phyloP scores from a whole-genome alignment of 78 protist species.

The Isochrysis galbana region DNA sequence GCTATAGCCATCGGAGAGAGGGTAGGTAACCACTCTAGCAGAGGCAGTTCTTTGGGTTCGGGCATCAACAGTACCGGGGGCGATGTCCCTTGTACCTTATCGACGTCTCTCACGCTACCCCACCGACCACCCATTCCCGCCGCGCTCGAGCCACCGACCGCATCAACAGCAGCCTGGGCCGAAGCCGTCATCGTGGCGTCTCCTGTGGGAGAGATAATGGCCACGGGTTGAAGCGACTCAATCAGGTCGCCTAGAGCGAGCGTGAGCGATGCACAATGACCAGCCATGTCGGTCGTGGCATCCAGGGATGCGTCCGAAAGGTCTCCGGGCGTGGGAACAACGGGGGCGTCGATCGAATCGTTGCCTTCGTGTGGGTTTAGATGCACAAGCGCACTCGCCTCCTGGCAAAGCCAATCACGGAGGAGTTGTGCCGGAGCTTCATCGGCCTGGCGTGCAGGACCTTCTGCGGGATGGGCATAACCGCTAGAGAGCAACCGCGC shows the following conservation, averaged over 20 bases:
- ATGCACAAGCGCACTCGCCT: background rate
- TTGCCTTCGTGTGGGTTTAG: background rate
- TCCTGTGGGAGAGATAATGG: background rate
- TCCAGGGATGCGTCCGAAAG: too few species aligned
- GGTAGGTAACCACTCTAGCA: background rate
- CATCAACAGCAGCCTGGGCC: background rate
- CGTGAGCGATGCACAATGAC: background rate
- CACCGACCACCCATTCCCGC: background rate
- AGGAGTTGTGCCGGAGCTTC: background rate
- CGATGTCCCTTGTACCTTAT: too few species aligned
- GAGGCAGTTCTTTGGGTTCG: background rate
- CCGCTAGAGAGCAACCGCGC: too few species aligned
- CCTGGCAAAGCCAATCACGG: too few species aligned
- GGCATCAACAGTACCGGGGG: background rate
- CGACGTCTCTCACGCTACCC: background rate
- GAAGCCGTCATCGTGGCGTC: background rate
- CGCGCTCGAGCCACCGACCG: background rate
- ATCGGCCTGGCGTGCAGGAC: background rate
- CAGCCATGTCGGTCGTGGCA: too few species aligned
- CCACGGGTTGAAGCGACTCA: background rate
- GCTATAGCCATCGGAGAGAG: background rate
- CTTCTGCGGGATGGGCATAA: background rate
- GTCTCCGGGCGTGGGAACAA: background rate
- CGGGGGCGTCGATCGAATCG: background rate
- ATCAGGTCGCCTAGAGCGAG: background rate